Conservation (phyloP, 2,329 filamentous ascomycete genomes). For the Penicillium hordei region DNA sequence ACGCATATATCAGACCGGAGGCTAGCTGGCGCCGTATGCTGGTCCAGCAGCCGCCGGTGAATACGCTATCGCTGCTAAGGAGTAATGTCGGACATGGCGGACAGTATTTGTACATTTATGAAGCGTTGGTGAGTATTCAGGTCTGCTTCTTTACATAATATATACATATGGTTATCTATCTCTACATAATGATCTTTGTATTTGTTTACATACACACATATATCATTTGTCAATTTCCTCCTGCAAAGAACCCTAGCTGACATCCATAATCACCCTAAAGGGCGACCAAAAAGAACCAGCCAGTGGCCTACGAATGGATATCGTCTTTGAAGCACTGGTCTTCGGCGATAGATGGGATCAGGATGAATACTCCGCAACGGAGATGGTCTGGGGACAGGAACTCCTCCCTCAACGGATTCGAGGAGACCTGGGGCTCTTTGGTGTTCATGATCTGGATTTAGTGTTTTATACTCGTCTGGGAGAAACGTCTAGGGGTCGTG, state of each 20-base stretch:
- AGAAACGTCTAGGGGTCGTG: background rate
- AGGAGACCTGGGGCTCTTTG: background rate
- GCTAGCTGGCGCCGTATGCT: slow-evolving; percentile 10
- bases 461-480: slow-evolving; percentile 1
- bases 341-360: slow-evolving; percentile 2
- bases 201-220: too few species aligned
- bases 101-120: background rate
- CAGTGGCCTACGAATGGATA: slow-evolving; percentile 1
- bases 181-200: background rate
- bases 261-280: background rate
- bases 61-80: background rate
- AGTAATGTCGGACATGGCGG: slow-evolving; percentile 5
- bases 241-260: background rate
- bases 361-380: background rate
- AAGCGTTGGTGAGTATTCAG: slow-evolving; percentile 1
- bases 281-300: background rate
- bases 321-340: background rate
- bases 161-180: background rate
- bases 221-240: background rate
- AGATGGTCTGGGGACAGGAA: background rate
- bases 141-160: background rate
- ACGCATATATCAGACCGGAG: slow-evolving; percentile 1
- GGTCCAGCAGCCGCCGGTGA: slow-evolving; percentile 6
- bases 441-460: background rate
- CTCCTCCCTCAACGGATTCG: background rate